Conservation (phyloP, 805 yeast species). For the Cyberlindnera petersonii region DNA sequence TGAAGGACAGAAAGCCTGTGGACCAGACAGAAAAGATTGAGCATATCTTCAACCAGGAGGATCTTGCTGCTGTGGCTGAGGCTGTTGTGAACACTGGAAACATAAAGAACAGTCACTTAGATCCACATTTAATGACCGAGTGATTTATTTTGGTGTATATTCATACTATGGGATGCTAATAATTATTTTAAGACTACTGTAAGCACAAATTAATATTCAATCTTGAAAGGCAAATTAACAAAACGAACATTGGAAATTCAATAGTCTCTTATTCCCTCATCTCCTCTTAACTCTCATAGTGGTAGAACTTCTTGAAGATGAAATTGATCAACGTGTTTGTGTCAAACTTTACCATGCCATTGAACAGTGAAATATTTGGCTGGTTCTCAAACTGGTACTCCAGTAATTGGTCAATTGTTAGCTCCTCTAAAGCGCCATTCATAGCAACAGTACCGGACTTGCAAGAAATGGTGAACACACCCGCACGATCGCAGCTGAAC, state of each 20-base stretch:
- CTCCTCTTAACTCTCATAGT: constrained; percentile 26
- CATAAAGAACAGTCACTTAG: constrained; percentile 12
- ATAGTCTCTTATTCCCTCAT: too few relatives aligned
- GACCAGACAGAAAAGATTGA: neutral
- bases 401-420: constrained; percentile 70
- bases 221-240: too few relatives aligned
- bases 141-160: too few relatives aligned
- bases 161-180: too few relatives aligned
- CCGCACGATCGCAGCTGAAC: constrained; percentile 71
- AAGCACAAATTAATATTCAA: too few relatives aligned
- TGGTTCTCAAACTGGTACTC: constrained; percentile 69
- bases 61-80: constrained; percentile 27
- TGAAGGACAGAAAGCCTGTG: neutral
- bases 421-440: constrained; percentile 46
- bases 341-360: constrained; percentile 64
- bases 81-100: constrained; percentile 22
- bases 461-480: constrained; percentile 70
- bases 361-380: constrained; percentile 51
- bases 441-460: constrained; percentile 67
- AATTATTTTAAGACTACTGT: too few relatives aligned
- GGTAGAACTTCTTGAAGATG: constrained; percentile 73
- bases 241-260: too few relatives aligned
- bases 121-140: constrained; percentile 18
- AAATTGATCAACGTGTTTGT: constrained; percentile 65
- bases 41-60: constrained; percentile 21